Evolutionary conservation across 176 grass and related monocot genomes (phyloP).

Genomic region (Aegilops umbellulata): DNA sequence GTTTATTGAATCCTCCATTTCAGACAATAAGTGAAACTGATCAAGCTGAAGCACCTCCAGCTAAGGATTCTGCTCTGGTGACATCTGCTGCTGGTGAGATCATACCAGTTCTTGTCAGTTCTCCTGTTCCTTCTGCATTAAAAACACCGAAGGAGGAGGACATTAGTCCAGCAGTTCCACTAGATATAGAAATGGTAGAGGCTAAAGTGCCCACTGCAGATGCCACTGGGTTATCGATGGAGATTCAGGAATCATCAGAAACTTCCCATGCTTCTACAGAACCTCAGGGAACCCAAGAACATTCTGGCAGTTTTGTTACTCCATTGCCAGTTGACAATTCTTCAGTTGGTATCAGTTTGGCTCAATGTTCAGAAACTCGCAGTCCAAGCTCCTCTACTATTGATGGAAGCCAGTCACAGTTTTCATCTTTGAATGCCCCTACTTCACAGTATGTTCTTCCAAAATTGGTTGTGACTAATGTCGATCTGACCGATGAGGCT

Average conservation of each 20-base stretch:
- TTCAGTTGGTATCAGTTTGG: conserved; percentile 45
- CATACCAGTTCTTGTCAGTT: conserved; percentile 28
- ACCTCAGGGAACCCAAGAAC: conserved; percentile 56
- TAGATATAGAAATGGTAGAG: conserved; percentile 40
- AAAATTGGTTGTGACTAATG: conserved; percentile 74
- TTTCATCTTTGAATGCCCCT: conserved; percentile 35
- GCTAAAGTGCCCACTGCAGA: conserved; percentile 52
- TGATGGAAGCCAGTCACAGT: conserved; percentile 55
- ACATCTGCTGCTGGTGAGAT: conserved; percentile 41
- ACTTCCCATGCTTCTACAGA: conserved; percentile 69
- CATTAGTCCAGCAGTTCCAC: conserved; percentile 42
- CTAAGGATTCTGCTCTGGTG: conserved; percentile 33
- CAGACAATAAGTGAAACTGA: conserved; percentile 44
- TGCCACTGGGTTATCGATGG: conserved; percentile 36
- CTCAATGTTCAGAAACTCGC: conserved; percentile 54
- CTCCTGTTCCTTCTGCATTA: conserved; percentile 37
- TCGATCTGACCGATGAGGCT: conserved; percentile 72
- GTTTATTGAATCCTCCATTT: conserved; percentile 22
- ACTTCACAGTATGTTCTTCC: conserved; percentile 63
- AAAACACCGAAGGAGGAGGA: conserved; percentile 38
- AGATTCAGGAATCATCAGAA: conserved; percentile 74
- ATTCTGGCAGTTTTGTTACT: conserved; percentile 51
- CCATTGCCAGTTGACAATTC: conserved; percentile 50
- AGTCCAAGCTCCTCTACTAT: conserved; percentile 52
- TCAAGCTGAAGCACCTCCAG: conserved; percentile 26